phyloP scores from a whole-genome alignment of 2,329 filamentous ascomycete genomes.

The Aspergillus sp. region DNA sequence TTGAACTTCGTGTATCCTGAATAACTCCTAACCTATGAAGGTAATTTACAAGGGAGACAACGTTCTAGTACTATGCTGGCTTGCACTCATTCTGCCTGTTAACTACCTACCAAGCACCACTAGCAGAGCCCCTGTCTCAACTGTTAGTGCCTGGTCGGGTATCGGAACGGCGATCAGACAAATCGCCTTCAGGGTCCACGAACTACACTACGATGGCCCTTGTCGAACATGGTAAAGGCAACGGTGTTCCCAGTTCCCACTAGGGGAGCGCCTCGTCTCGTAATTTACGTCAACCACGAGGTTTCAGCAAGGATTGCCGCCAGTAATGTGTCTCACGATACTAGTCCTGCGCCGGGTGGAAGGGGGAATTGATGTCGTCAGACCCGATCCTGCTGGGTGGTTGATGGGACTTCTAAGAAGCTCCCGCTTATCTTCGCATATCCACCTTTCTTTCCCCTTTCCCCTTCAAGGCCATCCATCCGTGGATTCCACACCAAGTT shows the following conservation, averaged over 20 bases:
- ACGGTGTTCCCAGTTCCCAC: neutral
- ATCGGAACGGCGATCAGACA: conserved; percentile 7
- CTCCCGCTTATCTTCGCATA: neutral
- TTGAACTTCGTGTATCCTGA: too few relatives aligned
- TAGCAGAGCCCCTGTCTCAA: neutral
- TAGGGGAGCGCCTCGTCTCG: neutral
- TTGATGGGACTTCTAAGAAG: neutral
- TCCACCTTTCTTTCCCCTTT: neutral
- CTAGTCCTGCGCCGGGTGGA: neutral
- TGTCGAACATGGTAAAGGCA: conserved; percentile 3
- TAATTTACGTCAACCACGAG: conserved; percentile 8
- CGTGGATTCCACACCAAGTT: neutral
- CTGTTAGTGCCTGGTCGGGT: conserved; percentile 1
- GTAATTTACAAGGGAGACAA: too few relatives aligned
- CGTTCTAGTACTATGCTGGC: neutral
- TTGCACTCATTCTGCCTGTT: neutral
- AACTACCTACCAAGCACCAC: too few relatives aligned
- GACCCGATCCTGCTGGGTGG: neutral
- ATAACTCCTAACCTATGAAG: too few relatives aligned
- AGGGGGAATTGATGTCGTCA: neutral
- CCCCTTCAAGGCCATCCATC: neutral
- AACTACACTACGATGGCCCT: neutral
- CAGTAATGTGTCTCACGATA: neutral
- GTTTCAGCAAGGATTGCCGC: neutral
- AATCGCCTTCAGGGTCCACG: conserved; percentile 7